These are phyloP conservation scores for Benincasa hispida DNA, from an alignment of 306 rosid genomes.

Conservation along the genomic window DNA sequence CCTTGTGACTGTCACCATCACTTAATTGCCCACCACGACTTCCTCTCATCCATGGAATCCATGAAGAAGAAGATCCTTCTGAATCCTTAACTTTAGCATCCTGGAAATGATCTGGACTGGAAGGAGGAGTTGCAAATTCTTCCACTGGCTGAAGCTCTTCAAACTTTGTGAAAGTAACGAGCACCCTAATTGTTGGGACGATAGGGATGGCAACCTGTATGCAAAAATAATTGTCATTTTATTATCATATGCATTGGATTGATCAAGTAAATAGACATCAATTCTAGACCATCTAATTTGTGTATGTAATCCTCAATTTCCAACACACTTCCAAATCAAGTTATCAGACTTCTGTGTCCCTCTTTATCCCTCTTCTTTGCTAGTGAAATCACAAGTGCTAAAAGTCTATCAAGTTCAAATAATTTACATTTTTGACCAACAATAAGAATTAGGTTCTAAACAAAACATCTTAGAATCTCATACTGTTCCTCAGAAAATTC, in stretches of 20 bases:
- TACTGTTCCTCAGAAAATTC: background rate
- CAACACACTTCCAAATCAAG: background rate
- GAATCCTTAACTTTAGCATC: slow-evolving; percentile 66
- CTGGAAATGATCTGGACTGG: slow-evolving; percentile 86
- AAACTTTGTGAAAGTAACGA: slow-evolving; percentile 81
- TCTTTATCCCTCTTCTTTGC: background rate
- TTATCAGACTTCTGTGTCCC: background rate
- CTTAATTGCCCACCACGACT: slow-evolving; percentile 74
- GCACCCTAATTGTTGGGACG: slow-evolving; percentile 89
- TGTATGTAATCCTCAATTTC: background rate
- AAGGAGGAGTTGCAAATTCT: slow-evolving; percentile 92
- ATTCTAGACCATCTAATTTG: background rate
- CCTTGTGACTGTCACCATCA: slow-evolving; percentile 72
- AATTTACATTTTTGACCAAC: background rate
- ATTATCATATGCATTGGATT: background rate
- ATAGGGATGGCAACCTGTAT: slow-evolving; percentile 81
- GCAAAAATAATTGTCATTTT: background rate
- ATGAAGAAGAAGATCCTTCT: slow-evolving; percentile 66
- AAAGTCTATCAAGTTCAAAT: background rate
- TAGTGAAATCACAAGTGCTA: background rate
- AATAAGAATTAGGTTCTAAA: background rate
- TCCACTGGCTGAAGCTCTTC: slow-evolving; percentile 93
- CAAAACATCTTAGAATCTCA: background rate
- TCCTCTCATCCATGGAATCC: slow-evolving; percentile 96
- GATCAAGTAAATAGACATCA: background rate